Base-by-base conservation (phyloP, 768 basidiomycete genomes). In the Chalciporus pseudorubinellus region DNA sequence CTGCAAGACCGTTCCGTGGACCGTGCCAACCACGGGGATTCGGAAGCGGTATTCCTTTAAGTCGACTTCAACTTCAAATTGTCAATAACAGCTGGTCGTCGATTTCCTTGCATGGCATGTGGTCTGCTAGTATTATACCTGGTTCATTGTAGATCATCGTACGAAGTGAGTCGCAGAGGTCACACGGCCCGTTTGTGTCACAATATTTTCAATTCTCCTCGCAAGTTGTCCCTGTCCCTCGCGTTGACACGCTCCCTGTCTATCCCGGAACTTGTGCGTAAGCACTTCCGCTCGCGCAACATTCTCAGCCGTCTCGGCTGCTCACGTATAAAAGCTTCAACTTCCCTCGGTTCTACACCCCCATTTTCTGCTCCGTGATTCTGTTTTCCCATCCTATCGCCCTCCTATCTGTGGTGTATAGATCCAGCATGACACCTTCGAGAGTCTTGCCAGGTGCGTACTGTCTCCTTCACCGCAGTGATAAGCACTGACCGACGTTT, bases 361-460 rank as follows among this genome's bases (percentile, higher is more conserved):
- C 36, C 22, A 19, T 16, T 36, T 29, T n/a, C 22, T 36, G 20
- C 31, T 42, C 48, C 33, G 28, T 21, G 5, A 52, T 9, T 40
- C 39, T 39, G 39, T 6, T 10, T 26, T 14, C 4, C 41, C 21
- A 11, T 38, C 47, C 31, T 40, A 34, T 38, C 46, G 16, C 9
- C 38, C 45, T 44, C 48, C 39, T 40, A 22, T 51, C 22, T 39
- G 44, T 39, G 3, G 43, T 53, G 22, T 19, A 29, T 61, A 53
- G 50, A 45, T 31, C 22, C 39, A 34, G 40, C 20, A 71, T 71
- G 69, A 42, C 57, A 18, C 50, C 34, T 38, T 47, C 57, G 39
- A 56, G 51, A 59, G 51, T 39, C 33, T 44, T 70, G 38, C 69
- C 69, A 45, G 69, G 69, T 71, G 48, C 11, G 56, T 53, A 9